These are phyloP conservation scores for Zoysia japonica DNA, from an alignment of 176 grass and related monocot species.

Conservation along the genomic window DNA sequence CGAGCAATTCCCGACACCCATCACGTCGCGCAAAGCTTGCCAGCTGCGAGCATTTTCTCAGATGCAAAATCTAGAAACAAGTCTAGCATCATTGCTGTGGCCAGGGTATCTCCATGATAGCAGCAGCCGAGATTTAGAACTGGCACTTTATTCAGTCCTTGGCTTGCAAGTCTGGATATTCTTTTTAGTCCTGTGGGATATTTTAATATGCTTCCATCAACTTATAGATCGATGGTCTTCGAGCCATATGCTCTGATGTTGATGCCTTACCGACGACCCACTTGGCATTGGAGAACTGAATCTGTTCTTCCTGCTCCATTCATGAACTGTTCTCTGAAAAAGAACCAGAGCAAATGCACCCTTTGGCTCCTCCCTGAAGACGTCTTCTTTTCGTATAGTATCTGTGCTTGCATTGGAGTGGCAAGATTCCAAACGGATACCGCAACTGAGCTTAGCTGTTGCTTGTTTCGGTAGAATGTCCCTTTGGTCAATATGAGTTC, in stretches of 20 bases:
- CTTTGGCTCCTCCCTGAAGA: not conserved
- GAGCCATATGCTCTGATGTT: conserved; percentile 11
- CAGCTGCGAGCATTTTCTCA: conserved; percentile 13
- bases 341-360: not conserved
- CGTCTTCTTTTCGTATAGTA: not conserved
- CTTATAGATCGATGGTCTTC: not conserved
- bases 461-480: not conserved
- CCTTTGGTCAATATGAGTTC: conserved; percentile 2
- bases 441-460: not conserved
- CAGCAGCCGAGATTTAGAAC: conserved; percentile 11
- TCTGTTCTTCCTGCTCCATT: not conserved
- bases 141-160: conserved; percentile 36
- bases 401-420: not conserved
- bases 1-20: conserved; percentile 28
- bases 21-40: conserved; percentile 8
- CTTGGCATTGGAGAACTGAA: not conserved
- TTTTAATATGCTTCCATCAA: not conserved
- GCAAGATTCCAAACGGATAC: conserved; percentile 27
- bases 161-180: conserved; percentile 41
- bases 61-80: conserved; percentile 22
- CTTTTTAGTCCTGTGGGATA: not conserved
- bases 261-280: conserved; percentile 36
- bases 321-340: not conserved
- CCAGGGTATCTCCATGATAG: conserved; percentile 26
- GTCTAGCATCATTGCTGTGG: conserved; percentile 1